Evolutionary conservation across 768 basidiomycete genomes (phyloP).

Genomic region (Podaxis mareebaensis): DNA sequence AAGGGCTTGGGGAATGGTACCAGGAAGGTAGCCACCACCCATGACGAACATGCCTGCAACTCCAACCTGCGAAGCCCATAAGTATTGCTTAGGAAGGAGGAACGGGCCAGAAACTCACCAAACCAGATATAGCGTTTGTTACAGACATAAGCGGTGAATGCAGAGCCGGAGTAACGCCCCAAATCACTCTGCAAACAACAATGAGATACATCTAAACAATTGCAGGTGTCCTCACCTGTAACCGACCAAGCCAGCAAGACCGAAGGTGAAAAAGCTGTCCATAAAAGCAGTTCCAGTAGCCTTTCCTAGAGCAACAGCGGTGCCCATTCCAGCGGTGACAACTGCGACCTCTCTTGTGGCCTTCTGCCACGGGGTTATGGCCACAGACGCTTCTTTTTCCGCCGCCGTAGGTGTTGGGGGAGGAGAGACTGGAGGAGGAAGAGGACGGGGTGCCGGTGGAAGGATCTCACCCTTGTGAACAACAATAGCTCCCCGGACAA

Average conservation of each 20-base stretch:
- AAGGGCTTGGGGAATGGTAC: constrained; percentile 75
- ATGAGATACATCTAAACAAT: background rate
- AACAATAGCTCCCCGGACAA: constrained; percentile 78
- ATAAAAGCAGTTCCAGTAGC: constrained; percentile 81
- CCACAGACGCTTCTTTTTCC: constrained; percentile 48
- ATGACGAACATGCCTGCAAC: constrained; percentile 87
- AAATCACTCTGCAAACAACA: constrained; percentile 60
- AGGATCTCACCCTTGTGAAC: constrained; percentile 67
- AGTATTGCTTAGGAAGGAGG: constrained; percentile 2
- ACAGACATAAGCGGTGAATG: constrained; percentile 93
- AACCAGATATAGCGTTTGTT: constrained; percentile 85
- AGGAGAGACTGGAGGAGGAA: constrained; percentile 59
- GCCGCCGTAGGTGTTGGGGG: constrained; percentile 47
- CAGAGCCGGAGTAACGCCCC: constrained; percentile 86
- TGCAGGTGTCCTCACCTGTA: constrained; percentile 41
- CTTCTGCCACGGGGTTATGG: constrained; percentile 87
- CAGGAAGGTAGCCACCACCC: constrained; percentile 85
- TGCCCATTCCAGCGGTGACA: constrained; percentile 77
- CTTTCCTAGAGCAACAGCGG: constrained; percentile 72
- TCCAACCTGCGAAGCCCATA: constrained; percentile 49
- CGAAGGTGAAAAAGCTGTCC: constrained; percentile 88
- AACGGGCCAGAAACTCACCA: constrained; percentile 28
- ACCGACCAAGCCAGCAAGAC: constrained; percentile 82
- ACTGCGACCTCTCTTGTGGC: constrained; percentile 71
- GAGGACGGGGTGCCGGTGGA: constrained; percentile 65